phyloP scores from a whole-genome alignment of 139 green algal species.

The Pseudopediastrum boryanum region DNA sequence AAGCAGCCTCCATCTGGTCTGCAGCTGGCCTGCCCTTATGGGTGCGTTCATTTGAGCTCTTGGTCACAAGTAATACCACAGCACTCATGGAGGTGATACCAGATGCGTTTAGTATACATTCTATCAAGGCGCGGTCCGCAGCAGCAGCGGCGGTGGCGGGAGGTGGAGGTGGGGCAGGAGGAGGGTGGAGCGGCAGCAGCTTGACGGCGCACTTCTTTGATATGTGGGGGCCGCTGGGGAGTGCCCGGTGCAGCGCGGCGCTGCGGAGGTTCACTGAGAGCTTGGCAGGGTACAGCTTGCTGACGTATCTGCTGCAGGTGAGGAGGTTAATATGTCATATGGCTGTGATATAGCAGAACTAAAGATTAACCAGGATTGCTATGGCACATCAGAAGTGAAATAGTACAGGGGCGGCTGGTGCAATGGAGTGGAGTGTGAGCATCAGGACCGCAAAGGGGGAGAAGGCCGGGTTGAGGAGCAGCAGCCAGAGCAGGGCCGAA shows the following conservation, averaged over 20 bases:
- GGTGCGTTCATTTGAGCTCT: constrained; percentile 90
- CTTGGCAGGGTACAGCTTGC: constrained; percentile 84
- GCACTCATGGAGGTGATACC: constrained; percentile 98
- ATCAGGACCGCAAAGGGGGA: too few relatives aligned
- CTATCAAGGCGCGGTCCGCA: constrained; percentile 78
- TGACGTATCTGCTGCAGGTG: constrained; percentile 82
- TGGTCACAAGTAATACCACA: constrained; percentile 89
- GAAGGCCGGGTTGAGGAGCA: too few relatives aligned
- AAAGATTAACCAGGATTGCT: too few relatives aligned
- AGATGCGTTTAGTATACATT: constrained; percentile 92
- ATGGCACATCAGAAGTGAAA: too few relatives aligned
- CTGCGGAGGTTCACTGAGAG: constrained; percentile 94
- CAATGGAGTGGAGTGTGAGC: too few relatives aligned
- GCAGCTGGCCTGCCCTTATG: constrained; percentile 89
- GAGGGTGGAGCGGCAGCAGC: not conserved
- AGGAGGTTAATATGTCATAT: not conserved
- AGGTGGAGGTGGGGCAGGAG: not conserved
- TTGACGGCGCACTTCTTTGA: constrained; percentile 86
- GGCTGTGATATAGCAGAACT: too few relatives aligned
- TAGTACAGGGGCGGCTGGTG: too few relatives aligned
- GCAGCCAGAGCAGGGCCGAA: too few relatives aligned
- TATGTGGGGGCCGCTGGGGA: constrained; percentile 68
- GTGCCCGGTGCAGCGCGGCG: constrained; percentile 62
- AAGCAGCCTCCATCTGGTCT: constrained; percentile 84
- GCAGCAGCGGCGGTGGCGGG: constrained; percentile 16